phyloP scores from a whole-genome alignment of 2,329 filamentous ascomycete genomes.

The Colletotrichum costaricense region DNA sequence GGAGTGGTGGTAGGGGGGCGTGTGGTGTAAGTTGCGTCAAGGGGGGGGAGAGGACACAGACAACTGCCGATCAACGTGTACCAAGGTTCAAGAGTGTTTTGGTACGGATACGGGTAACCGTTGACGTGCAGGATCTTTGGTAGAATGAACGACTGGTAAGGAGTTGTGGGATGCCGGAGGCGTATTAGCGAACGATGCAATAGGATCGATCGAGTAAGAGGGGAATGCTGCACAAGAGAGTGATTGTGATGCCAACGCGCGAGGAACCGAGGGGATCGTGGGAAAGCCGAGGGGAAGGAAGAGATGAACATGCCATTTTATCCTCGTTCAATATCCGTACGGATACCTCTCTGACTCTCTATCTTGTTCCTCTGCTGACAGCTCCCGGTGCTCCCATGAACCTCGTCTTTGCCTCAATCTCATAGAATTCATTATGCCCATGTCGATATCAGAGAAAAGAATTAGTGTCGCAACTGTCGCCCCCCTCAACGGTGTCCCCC shows the following conservation, averaged over 20 bases:
- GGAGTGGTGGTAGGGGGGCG: neutral
- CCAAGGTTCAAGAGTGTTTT: neutral
- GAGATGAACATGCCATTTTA: slow-evolving; percentile 19
- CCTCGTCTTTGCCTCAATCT: slow-evolving; percentile 9
- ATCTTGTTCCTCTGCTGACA: neutral
- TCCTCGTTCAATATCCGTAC: neutral
- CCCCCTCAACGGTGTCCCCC: slow-evolving; percentile 6
- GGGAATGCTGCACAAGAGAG: neutral
- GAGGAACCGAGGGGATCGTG: neutral
- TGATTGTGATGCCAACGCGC: slow-evolving; percentile 3
- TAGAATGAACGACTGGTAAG: neutral
- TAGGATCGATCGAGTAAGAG: neutral
- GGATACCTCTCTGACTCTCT: neutral
- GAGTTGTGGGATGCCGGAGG: slow-evolving; percentile 8
- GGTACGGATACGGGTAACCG: neutral
- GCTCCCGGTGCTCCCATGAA: neutral
- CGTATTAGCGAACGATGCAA: slow-evolving; percentile 3
- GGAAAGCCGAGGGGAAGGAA: neutral
- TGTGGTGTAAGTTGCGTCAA: neutral
- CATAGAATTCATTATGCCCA: slow-evolving; percentile 1
- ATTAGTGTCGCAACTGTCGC: neutral
- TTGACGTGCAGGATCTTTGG: neutral
- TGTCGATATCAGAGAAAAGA: neutral
- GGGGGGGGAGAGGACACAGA: neutral
- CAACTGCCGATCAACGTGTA: slow-evolving; percentile 14